Base-by-base conservation (phyloP, 176 grass and related monocot genomes). In the Luzula sylvatica region DNA sequence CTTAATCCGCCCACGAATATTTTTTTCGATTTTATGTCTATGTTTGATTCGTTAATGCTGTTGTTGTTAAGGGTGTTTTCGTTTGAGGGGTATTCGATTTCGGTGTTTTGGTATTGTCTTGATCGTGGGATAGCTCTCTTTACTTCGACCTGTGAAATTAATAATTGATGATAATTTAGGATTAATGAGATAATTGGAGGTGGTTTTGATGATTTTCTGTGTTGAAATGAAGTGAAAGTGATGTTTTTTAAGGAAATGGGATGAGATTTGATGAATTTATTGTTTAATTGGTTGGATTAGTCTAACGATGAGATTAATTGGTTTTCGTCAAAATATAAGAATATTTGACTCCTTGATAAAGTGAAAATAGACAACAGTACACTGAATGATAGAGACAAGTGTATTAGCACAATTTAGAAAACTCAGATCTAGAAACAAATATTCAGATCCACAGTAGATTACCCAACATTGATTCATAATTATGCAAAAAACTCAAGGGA, bases 1-100 rank as follows among this genome's bases (percentile, higher is more conserved):
- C 56, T 48, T 11, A 94, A 43, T 5, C 87, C 87, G 11, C 82
- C 82, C 4, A 87, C 50, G 73, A 87, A 94, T 1, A 94, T 49
- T 57, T 94, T 95, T 49, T 74, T 73, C 22, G 22, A 26, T 55
- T 40, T 61, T 8, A 74, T 62, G 57, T 47, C 11, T 23, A 30
- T n/a, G 5, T 26, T 7, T 3, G 52, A 46, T 26, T 0, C 38
- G 66, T 45, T 22, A 13, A 20, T 17, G 13, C 23, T 50, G 1
- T 60, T 72, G 14, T 23, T 67, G 32, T 23, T 28, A 38, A 24
- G 46, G 2, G 8, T 47, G 24, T 25, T 39, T 23, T 65, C 50
- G 52, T 58, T 61, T n/a, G 38, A 55, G 42, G 66, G 4, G 21
- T 23, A 42, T 62, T 23, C 69, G 69, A 8, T 68, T 72, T 3